Conservation (phyloP, 257 asterid species). For the Mentha longifolia region DNA sequence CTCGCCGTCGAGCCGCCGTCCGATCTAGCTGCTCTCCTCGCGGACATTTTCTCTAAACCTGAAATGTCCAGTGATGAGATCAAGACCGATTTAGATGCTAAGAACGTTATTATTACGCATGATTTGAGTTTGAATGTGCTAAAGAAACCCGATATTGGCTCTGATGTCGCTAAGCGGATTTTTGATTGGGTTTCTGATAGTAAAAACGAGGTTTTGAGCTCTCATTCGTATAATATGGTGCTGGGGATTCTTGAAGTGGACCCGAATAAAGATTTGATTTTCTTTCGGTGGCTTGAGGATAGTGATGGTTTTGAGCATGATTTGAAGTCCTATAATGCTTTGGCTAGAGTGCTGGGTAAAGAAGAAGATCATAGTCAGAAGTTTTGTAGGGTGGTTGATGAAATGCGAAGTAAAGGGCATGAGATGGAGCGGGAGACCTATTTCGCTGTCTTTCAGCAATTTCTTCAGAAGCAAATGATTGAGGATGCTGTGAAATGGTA, state of each 20-base stretch:
- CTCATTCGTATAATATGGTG: constrained; percentile 68
- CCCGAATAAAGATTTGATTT: constrained; percentile 64
- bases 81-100: constrained; percentile 56
- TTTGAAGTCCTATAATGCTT: constrained; percentile 53
- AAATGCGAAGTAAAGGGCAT: constrained; percentile 65
- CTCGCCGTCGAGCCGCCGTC: constrained; percentile 45
- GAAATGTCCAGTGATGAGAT: constrained; percentile 50
- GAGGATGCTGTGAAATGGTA: constrained; percentile 77
- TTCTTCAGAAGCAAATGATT: constrained; percentile 59
- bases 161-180: constrained; percentile 58
- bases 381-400: constrained; percentile 76
- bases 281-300: constrained; percentile 91
- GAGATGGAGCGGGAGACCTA: constrained; percentile 68
- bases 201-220: constrained; percentile 62
- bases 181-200: too few species aligned
- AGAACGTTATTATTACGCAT: constrained; percentile 50
- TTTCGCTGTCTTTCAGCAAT: constrained; percentile 43
- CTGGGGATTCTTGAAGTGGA: constrained; percentile 56
- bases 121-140: constrained; percentile 62
- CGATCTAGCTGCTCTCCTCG: constrained; percentile 44
- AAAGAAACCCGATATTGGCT: constrained; percentile 41
- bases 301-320: constrained; percentile 61
- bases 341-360: constrained; percentile 59
- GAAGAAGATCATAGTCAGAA: constrained; percentile 56
- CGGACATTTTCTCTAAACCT: constrained; percentile 51